Evolutionary conservation across 176 grass and related monocot genomes (phyloP), one percentile per base, ranked within the genome.

Genomic region (Tillandsia leiboldiana): DNA sequence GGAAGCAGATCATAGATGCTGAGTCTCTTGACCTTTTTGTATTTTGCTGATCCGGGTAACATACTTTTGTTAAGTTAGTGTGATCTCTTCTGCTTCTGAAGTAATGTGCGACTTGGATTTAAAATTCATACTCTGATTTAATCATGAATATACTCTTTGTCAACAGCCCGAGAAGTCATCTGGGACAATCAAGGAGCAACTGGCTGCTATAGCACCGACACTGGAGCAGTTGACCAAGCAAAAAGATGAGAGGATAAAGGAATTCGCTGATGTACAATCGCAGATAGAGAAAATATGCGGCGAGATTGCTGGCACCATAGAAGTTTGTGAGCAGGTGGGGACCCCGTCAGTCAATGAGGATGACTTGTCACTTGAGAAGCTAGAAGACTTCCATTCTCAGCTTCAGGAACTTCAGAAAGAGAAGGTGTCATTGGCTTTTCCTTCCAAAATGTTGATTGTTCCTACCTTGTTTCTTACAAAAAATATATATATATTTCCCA

Each of bases 341-440:
- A 87, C 72, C 28, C 87, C 90, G 28, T 72, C 83, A 74, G 82
- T 99, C 42, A 80, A 99, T 48, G 87, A 94, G 80, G 87, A 99
- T 20, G 84, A 94, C 74, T 75, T 99, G 72, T 88, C 95, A 53
- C 77, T 94, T 42, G 83, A 99, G 52, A 94, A 78, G 51, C 80
- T 99, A 54, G 87, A 94, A 77, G 95, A 99, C 65, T 94, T 88
- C 53, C 79, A 80, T 22, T 87, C 87, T 70, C 87, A 99, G 12
- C 82, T 93, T 65, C 90, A 94, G 69, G 90, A 90, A 28, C 95
- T 99, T 78, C 82, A 99, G 78, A 99, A 88, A 88, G 95, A 99
- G 85, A 99, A 99, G 95, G 95, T 99, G 51, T 42, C 18, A 33
- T 29, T 57, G 50, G 51, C 15, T 61, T 28, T 22, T 53, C 13